Percentiles rank a stretch among this genome's conserved stretches.
Evolutionary conservation across 192 early-diverging fungal species (phyloP).

Genomic region (Podila verticillata): DNA sequence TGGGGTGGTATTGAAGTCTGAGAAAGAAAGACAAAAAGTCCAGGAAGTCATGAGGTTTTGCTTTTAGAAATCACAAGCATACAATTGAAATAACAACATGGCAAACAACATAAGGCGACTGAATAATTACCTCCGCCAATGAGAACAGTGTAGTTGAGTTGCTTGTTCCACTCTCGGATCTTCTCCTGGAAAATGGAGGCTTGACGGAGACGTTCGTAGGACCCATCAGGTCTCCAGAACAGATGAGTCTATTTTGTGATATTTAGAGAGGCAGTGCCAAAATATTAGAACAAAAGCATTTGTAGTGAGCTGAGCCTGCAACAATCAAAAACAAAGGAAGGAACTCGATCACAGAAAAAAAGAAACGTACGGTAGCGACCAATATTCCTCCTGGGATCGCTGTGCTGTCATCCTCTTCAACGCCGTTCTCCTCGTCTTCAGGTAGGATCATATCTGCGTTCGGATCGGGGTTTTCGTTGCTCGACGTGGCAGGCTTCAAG

Average conservation of each 20-base stretch:
- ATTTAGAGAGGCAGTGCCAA: background rate
- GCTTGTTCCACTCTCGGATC: conserved; percentile 39
- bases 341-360: background rate
- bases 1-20: conserved; percentile 70
- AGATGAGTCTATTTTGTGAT: conserved; percentile 32
- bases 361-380: conserved; percentile 34
- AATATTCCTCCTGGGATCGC: conserved; percentile 31
- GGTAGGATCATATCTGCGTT: conserved; percentile 45
- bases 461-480: conserved; percentile 35
- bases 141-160: conserved; percentile 30
- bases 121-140: conserved; percentile 44
- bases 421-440: conserved; percentile 17
- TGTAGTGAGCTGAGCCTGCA: background rate
- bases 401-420: background rate
- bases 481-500: conserved; percentile 19
- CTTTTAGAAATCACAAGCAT: background rate
- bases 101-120: background rate
- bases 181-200: conserved; percentile 41
- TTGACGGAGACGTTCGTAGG: conserved; percentile 49
- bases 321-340: background rate
- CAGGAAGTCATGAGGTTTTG: too few relatives aligned
- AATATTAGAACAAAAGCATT: background rate
- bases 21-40: conserved; percentile 17
- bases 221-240: conserved; percentile 52
- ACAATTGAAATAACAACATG: background rate